Base-by-base conservation (phyloP, 257 asterid genomes). In the Voacanga thouarsii region DNA sequence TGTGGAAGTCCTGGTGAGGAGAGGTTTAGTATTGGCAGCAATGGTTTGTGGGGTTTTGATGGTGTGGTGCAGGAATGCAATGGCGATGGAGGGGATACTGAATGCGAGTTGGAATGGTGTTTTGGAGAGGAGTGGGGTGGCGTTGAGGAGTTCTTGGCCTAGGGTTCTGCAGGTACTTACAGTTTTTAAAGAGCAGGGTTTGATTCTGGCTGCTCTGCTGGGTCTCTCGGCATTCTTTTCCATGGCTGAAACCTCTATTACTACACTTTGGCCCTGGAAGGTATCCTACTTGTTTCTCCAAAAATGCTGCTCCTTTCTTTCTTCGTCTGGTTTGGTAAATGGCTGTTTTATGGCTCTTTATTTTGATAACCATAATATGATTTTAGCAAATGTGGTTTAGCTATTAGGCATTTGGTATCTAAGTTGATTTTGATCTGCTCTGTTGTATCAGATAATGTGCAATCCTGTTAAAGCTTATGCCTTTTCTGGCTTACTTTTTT, bases 201-300 rank as follows among this genome's bases (percentile, higher is more conserved):
- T 96, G 90, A 37, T 96, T 81, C 91, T 96, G 72, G 97, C 90
- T 0, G 94, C 89, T 1, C 88, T 96, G 65, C 83, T 96, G 72
- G 94, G 98, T 74, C 96, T 96, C 30, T 96, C 99, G 2, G 99
- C 99, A 0, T 96, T 96, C 86, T 96, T 93, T 89, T 93, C 98
- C 11, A 93, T 96, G 99, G 99, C 98, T 0, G 99, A 96, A 86
- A 96, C 99, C 26, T 93, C 99, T 65, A 96, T 96, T 69, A 96
- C 99, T 51, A 96, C 99, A 9, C 97, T 96, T 66, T 96, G 99
- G 99, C 99, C 99, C 51, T 96, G 99, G 99, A 96, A 96, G 98
- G 99, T 95, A 88, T 23, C 60, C 14, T 5, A 45, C 44, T 61
- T 45, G 28, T 12, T 43, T 49, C n/a, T 59, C 23, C 6, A n/a